Percentiles rank a stretch among this genome's conserved stretches.
These are phyloP conservation scores for Abrus pulchellus DNA, from an alignment of 306 rosid species.

Conservation along the genomic window DNA sequence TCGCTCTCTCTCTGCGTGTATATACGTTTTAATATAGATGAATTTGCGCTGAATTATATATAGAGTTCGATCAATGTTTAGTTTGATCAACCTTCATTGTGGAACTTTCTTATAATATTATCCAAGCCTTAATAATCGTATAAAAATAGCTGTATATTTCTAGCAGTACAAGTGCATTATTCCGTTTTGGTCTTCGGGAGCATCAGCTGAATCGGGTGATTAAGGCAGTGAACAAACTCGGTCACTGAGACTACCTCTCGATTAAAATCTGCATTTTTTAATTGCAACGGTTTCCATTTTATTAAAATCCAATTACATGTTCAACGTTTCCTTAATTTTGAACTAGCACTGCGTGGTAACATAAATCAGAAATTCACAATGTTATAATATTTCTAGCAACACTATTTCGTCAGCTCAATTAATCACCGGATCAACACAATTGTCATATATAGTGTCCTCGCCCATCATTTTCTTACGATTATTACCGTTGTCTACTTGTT, in stretches of 20 bases:
- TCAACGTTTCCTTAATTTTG: slow-evolving; percentile 41
- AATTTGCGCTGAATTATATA: slow-evolving; percentile 40
- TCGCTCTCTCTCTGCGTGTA: no score
- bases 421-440: no score
- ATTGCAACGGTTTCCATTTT: neutral
- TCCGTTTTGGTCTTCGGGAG: neutral
- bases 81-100: neutral
- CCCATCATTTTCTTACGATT: no score
- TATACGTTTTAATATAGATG: neutral
- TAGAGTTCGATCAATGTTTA: neutral
- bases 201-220: no score
- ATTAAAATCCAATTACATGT: neutral
- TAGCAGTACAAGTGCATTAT: neutral
- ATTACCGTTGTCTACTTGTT: no score
- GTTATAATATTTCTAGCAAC: neutral
- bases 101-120: neutral
- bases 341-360: neutral
- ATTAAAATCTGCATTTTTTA: neutral
- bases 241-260: neutral
- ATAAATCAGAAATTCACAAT: neutral
- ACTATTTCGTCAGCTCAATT: neutral
- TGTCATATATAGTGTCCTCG: no score
- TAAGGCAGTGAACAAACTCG: neutral
- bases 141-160: neutral
- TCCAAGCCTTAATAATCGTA: neutral